Base-by-base conservation (phyloP, 768 basidiomycete species). In the Phylloporus arenicola region DNA sequence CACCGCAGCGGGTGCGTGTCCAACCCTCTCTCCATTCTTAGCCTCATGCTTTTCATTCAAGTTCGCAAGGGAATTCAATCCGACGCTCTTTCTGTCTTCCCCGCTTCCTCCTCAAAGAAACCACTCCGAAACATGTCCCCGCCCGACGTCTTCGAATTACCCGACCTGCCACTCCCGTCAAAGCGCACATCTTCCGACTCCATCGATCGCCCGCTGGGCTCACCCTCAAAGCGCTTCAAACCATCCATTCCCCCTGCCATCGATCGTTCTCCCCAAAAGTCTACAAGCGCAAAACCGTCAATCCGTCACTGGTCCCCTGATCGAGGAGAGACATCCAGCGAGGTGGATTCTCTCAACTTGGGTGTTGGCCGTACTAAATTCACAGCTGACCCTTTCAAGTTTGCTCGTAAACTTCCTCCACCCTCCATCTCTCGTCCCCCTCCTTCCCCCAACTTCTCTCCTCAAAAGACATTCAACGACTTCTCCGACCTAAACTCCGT, bases 91-190 rank as follows among this genome's bases (percentile, higher is more conserved):
- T 72, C 75, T 1, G 78, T 16, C 6, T 43, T 27, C 25, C 29
- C 41, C 25, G 16, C 79, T 0, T 70, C 79, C 5, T 73, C 73
- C 4, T 76, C 75, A 52, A 72, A 70, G 37, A 59, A 45, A 20
- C 41, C 40, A 8, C 16, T 34, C 11, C 27, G 39, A 3, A 43
- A 60, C 35, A 52, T 51, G 45, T 50, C 65, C 10, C 29, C 56
- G 0, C 45, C 51, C 11, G 50, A 56, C 43, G n/a, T 54, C 6
- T 54, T 59, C 34, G 62, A 64, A 14, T 41, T 55, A 0, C 49
- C 55, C 22, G 47, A 55, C 44, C 45, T 55, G 4, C 53, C 64
- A 6, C 51, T 64, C 22, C 60, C 65, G 1, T 34, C 47, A 9
- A 74, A 74, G 42, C 72, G 73, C 27, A 24, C 57, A n/a, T 64